phyloP scores from a whole-genome alignment of 1,284 basidiomycete genomes.

The Ganoderma multipileum region DNA sequence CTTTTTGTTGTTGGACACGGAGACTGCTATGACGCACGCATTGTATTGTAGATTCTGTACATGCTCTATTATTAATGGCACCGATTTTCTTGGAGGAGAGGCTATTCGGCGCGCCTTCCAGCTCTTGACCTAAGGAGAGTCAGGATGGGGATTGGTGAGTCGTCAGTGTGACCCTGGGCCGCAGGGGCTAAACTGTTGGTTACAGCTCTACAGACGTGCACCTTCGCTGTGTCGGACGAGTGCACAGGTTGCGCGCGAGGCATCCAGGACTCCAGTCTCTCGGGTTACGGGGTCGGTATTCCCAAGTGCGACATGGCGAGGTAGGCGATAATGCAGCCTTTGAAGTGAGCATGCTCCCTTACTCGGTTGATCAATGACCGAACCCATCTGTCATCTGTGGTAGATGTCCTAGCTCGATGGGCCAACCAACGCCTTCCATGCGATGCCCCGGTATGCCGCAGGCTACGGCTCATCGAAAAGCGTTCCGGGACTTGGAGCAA shows the following conservation, averaged over 20 bases:
- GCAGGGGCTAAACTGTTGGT: not conserved
- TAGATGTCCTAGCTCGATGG: not conserved
- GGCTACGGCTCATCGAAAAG: not conserved
- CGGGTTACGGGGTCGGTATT: too few species aligned
- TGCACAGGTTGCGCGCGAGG: too few species aligned
- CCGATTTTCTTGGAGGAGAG: not conserved
- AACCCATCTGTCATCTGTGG: not conserved
- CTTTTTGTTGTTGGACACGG: constrained; percentile 3
- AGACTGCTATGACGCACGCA: not conserved
- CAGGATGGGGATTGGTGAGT: not conserved
- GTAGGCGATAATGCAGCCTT: too few species aligned
- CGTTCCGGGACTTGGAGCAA: not conserved
- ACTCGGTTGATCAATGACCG: not conserved
- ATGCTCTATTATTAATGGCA: not conserved
- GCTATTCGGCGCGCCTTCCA: not conserved
- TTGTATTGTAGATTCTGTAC: constrained; percentile 6
- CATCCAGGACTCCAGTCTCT: too few species aligned
- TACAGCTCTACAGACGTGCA: too few species aligned
- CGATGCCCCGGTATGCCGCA: not conserved
- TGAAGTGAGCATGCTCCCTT: too few species aligned
- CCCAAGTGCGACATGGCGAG: too few species aligned
- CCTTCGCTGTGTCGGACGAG: not conserved
- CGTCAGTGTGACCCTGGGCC: not conserved
- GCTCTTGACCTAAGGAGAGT: not conserved
- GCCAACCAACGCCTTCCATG: not conserved